phyloP scores from a whole-genome alignment of 257 asterid genomes.

The Rubia yunnanensis region DNA sequence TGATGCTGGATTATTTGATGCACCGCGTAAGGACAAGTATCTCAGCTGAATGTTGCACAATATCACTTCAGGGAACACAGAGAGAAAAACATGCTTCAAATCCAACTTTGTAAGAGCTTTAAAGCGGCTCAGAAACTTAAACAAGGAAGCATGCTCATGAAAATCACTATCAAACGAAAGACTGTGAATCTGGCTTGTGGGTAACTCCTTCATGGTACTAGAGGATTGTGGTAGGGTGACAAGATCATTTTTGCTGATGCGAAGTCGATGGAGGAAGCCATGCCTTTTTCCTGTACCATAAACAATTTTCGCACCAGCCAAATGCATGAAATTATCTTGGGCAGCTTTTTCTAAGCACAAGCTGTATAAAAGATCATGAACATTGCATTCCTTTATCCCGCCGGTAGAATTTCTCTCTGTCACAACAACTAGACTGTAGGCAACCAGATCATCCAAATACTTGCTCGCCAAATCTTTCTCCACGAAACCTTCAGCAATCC shows the following conservation, averaged over 20 bases:
- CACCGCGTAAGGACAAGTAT: not conserved
- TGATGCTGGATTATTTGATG: not conserved
- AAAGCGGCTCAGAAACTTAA: not conserved
- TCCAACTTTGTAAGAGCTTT: not conserved
- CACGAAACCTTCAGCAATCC: not conserved
- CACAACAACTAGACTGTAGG: not conserved
- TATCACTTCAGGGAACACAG: not conserved
- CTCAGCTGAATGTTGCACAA: not conserved
- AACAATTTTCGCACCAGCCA: not conserved
- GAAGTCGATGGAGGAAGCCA: not conserved
- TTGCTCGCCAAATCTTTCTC: not conserved
- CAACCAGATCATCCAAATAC: not conserved
- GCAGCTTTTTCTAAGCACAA: not conserved
- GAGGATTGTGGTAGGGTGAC: not conserved
- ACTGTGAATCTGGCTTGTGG: not conserved
- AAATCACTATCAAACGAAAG: not conserved
- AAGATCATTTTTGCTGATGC: not conserved
- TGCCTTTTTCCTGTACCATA: too few relatives aligned
- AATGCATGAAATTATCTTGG: not conserved
- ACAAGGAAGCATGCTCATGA: not conserved
- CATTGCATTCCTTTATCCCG: not conserved
- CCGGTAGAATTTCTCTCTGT: not conserved
- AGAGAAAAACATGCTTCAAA: not conserved
- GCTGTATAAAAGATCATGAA: constrained; percentile 2
- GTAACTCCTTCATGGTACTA: not conserved